phyloP scores from a whole-genome alignment of 495 filamentous ascomycete genomes.

The Xylaria venustula region DNA sequence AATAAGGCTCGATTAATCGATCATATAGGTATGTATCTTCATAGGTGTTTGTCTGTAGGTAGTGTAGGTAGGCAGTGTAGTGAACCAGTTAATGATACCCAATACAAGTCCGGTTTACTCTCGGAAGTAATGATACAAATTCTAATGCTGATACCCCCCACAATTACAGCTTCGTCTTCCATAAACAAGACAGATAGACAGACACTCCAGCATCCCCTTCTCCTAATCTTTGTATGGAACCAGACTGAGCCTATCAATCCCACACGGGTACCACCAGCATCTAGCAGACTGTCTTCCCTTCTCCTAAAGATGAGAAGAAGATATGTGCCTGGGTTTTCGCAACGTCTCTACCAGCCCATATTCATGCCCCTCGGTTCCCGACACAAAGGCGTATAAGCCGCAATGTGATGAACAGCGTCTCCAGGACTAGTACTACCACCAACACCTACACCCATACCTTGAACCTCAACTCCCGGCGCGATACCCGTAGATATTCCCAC shows the following conservation, averaged over 20 bases:
- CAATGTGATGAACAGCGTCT: constrained; percentile 12
- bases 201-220: too few relatives aligned
- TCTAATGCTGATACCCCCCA: constrained; percentile 12
- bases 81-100: constrained; percentile 14
- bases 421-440: too few relatives aligned
- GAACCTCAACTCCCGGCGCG: not conserved
- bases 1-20: not conserved
- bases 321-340: not conserved
- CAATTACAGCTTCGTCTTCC: not conserved
- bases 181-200: not conserved
- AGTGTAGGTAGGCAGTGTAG: not conserved
- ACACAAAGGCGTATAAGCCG: constrained; percentile 20
- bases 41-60: not conserved
- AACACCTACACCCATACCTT: not conserved
- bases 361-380: constrained; percentile 4
- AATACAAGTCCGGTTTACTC: not conserved
- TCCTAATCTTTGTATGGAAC: too few relatives aligned
- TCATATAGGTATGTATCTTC: too few relatives aligned
- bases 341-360: not conserved
- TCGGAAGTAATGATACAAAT: constrained; percentile 17
- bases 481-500: not conserved
- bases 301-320: not conserved
- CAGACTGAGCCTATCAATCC: too few relatives aligned
- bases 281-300: too few relatives aligned
- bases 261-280: too few relatives aligned